phyloP scores from a whole-genome alignment of 441 rosid genomes.

The Hura crepitans region DNA sequence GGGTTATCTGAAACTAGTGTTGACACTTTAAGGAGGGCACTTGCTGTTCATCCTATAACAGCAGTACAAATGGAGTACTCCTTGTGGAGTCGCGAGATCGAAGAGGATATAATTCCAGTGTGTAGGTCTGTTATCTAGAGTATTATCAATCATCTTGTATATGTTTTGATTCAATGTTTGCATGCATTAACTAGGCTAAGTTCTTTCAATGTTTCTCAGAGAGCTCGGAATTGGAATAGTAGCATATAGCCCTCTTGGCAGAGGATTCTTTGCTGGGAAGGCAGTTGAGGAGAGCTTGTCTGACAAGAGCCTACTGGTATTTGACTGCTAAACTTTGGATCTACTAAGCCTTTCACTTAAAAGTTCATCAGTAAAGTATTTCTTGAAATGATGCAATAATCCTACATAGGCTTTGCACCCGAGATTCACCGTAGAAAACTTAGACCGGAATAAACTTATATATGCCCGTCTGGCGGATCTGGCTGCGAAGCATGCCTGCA shows the following conservation, averaged over 20 bases:
- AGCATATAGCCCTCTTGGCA: conserved; percentile 52
- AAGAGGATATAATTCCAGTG: conserved; percentile 43
- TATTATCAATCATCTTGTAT: no score
- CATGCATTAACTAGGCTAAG: no score
- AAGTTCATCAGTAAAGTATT: background rate
- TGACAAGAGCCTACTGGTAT: conserved; percentile 33
- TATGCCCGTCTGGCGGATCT: conserved; percentile 27
- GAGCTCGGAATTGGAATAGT: conserved; percentile 50
- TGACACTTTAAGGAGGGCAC: conserved; percentile 47
- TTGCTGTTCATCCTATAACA: conserved; percentile 49
- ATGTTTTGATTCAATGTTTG: no score
- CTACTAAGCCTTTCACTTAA: background rate
- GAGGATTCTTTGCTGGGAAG: conserved; percentile 50
- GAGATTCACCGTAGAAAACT: conserved; percentile 38
- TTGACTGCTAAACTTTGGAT: background rate
- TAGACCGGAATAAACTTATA: conserved; percentile 43
- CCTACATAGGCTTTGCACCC: conserved; percentile 27
- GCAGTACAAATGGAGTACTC: conserved; percentile 55
- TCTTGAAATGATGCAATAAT: background rate
- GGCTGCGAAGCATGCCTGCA: conserved; percentile 40
- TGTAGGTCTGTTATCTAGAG: conserved; percentile 37
- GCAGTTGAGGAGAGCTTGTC: conserved; percentile 40
- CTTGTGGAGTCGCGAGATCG: conserved; percentile 48
- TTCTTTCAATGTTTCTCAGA: conserved; percentile 20
- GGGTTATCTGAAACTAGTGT: conserved; percentile 50